Percentiles rank a stretch among this genome's conserved stretches.
Conservation (phyloP, 2,329 filamentous ascomycete genomes). For the Taxawa tesnikishii region DNA sequence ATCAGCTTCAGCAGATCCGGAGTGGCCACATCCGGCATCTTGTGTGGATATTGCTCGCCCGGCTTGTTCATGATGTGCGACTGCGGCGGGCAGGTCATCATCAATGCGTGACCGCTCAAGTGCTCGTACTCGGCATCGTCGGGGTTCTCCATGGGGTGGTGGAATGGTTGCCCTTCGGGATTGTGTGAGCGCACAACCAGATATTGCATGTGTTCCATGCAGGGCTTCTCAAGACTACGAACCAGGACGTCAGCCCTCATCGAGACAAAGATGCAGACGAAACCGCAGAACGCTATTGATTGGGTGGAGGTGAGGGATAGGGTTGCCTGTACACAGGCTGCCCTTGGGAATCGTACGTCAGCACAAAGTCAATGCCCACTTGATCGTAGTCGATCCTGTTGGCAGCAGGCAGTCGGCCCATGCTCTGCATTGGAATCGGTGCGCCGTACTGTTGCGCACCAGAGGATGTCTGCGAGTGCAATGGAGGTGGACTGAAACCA, state of each 20-base stretch:
- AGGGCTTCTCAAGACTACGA: slow-evolving; percentile 73
- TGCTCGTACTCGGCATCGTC: slow-evolving; percentile 51
- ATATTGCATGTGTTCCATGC: slow-evolving; percentile 81
- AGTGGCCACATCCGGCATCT: slow-evolving; percentile 70
- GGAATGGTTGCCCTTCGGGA: slow-evolving; percentile 21
- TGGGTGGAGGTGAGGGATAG: slow-evolving; percentile 53
- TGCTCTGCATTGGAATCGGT: slow-evolving; percentile 9
- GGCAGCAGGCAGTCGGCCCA: slow-evolving; percentile 13
- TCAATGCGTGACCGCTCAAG: slow-evolving; percentile 67
- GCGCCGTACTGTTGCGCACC: slow-evolving; percentile 3
- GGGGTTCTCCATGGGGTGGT: slow-evolving; percentile 26
- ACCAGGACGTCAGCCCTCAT: slow-evolving; percentile 7
- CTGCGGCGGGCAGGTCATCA: slow-evolving; percentile 79
- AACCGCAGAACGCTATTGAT: slow-evolving; percentile 25
- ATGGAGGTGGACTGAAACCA: slow-evolving; percentile 32
- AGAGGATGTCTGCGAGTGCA: slow-evolving; percentile 7
- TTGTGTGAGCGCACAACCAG: slow-evolving; percentile 49
- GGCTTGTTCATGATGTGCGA: slow-evolving; percentile 45
- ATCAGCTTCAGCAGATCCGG: slow-evolving; percentile 69
- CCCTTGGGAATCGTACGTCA: slow-evolving; percentile 57
- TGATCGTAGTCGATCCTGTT: slow-evolving; percentile 59
- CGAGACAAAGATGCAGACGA: slow-evolving; percentile 1
- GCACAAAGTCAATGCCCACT: slow-evolving; percentile 78
- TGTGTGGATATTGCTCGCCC: slow-evolving; percentile 47
- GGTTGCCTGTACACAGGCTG: slow-evolving; percentile 15